phyloP scores from a whole-genome alignment of 495 filamentous ascomycete genomes.

The Neurospora tetrasperma region DNA sequence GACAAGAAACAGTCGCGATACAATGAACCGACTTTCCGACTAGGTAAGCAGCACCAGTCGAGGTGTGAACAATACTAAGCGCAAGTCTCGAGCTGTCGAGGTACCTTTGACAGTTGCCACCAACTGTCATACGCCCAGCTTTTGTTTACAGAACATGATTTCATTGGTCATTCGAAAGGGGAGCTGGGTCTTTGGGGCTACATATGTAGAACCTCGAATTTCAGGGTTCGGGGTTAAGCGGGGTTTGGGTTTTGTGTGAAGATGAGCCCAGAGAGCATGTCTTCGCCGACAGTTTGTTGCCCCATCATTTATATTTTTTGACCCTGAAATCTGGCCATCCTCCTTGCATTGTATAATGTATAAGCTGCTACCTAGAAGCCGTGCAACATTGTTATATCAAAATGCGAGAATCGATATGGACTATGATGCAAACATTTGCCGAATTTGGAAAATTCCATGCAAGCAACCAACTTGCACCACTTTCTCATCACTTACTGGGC shows the following conservation, averaged over 20 bases:
- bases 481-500: neutral
- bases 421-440: neutral
- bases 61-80: neutral
- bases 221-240: neutral
- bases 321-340: neutral
- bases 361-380: neutral
- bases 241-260: neutral
- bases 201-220: neutral
- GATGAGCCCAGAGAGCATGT: neutral
- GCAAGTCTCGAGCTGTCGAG: neutral
- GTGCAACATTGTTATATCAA: neutral
- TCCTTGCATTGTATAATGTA: neutral
- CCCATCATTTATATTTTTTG: neutral
- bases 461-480: neutral
- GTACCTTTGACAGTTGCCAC: neutral
- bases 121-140: neutral
- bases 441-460: neutral
- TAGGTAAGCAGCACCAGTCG: neutral
- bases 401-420: neutral
- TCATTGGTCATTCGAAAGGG: neutral
- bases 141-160: neutral
- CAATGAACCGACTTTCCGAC: neutral
- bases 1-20: neutral
- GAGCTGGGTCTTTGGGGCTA: neutral
- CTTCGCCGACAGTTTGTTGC: neutral